These are phyloP conservation scores for Melanomma pulvis-pyrius DNA, from an alignment of 495 filamentous ascomycete species.

Conservation along the genomic window DNA sequence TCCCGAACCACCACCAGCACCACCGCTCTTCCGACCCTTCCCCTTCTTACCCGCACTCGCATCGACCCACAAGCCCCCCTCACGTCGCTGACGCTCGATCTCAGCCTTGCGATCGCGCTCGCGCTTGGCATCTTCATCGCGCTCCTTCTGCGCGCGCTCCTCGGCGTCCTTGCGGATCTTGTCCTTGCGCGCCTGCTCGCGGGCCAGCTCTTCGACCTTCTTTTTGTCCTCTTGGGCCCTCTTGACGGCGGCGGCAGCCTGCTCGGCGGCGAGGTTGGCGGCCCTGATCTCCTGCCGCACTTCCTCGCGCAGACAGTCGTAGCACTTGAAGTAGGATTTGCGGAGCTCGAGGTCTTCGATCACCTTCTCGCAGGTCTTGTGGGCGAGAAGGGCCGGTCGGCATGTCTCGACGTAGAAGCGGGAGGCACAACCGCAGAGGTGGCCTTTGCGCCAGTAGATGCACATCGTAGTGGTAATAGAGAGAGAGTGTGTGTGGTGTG, in stretches of 20 bases:
- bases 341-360: background rate
- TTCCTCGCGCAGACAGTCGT: conserved; percentile 20
- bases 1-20: background rate
- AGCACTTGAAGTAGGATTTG: conserved; percentile 25
- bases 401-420: conserved; percentile 10
- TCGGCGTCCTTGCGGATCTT: conserved; percentile 3
- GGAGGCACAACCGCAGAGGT: conserved; percentile 18
- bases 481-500: background rate
- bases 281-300: background rate
- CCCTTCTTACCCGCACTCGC: conserved; percentile 4
- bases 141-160: conserved; percentile 1
- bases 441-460: conserved; percentile 15
- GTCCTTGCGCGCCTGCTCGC: conserved; percentile 7
- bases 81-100: background rate
- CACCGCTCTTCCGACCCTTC: conserved; percentile 5
- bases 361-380: background rate
- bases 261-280: background rate
- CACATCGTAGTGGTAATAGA: conserved; percentile 8
- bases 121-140: background rate
- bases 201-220: background rate
- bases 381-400: background rate
- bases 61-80: conserved; percentile 1
- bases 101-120: background rate
- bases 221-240: background rate
- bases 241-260: background rate